These are phyloP conservation scores for Byssochlamys sp. DNA, from an alignment of 2,329 filamentous ascomycete species.

Conservation along the genomic window DNA sequence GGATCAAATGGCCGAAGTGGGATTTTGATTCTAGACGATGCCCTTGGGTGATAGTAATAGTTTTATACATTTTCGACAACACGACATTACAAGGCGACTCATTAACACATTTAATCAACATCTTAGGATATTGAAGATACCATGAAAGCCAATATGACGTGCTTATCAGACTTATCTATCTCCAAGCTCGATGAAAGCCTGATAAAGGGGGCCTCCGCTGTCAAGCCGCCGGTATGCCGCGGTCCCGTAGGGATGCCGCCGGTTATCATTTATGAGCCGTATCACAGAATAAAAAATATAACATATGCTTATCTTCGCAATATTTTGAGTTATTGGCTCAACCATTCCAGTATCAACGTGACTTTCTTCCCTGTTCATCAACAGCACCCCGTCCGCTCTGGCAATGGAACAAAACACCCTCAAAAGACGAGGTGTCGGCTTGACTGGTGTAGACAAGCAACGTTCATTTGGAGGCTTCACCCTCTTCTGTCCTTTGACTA, in stretches of 20 bases:
- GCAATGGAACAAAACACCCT: conserved; percentile 38
- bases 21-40: no score
- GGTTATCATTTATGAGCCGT: neutral
- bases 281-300: no score
- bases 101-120: neutral
- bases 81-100: no score
- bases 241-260: conserved; percentile 7
- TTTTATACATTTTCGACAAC: no score
- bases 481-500: conserved; percentile 35
- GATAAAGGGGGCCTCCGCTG: neutral
- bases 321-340: no score
- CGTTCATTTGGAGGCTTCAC: conserved; percentile 33
- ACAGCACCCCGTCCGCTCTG: neutral
- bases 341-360: no score
- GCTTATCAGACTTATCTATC: conserved; percentile 3
- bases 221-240: conserved; percentile 7
- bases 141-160: conserved; percentile 8
- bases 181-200: neutral
- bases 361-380: no score
- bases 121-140: conserved; percentile 5
- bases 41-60: no score
- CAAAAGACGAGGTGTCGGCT: conserved; percentile 32
- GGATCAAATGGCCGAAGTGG: no score
- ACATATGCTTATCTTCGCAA: no score
- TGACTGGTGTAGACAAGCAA: conserved; percentile 30